These are phyloP conservation scores for Phytophthora pseudosyringae DNA, from an alignment of 352 stramenopile genomes.

Conservation along the genomic window DNA sequence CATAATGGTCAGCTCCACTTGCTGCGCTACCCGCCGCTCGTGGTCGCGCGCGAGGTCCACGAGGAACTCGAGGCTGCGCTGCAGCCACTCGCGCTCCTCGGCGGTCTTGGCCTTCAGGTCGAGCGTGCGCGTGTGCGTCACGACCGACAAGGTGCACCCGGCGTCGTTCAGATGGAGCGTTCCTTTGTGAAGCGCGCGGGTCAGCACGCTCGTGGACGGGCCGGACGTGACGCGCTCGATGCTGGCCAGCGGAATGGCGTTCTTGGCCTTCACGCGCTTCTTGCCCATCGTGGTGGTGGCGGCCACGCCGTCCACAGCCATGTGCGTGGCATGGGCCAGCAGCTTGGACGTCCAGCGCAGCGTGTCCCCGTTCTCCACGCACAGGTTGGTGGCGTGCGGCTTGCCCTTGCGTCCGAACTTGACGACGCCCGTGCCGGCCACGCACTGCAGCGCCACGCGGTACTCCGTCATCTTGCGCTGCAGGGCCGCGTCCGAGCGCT, in stretches of 20 bases:
- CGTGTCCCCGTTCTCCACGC: conserved; percentile 81
- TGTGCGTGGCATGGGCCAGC: conserved; percentile 43
- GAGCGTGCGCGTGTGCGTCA: conserved; percentile 76
- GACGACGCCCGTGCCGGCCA: conserved; percentile 69
- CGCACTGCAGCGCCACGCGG: conserved; percentile 81
- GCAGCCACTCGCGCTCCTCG: conserved; percentile 79
- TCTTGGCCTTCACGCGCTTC: conserved; percentile 60
- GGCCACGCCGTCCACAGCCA: conserved; percentile 34
- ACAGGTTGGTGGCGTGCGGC: conserved; percentile 72
- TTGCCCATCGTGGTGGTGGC: conserved; percentile 51
- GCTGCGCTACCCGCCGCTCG: conserved; percentile 72
- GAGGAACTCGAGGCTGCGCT: conserved; percentile 75
- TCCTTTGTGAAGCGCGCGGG: conserved; percentile 72
- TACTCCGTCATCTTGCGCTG: conserved; percentile 87
- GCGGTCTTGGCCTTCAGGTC: conserved; percentile 76
- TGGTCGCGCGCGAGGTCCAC: conserved; percentile 77
- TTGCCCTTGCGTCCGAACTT: conserved; percentile 87
- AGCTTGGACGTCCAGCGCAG: conserved; percentile 86
- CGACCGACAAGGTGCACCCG: conserved; percentile 80
- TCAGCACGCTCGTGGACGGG: conserved; percentile 67
- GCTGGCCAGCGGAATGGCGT: conserved; percentile 63
- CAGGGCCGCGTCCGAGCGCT: conserved; percentile 57
- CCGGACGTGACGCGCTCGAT: conserved; percentile 65
- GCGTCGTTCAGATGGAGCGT: conserved; percentile 60
- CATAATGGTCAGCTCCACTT: conserved; percentile 88